Base-by-base conservation (phyloP, 805 yeast genomes). In the Tetrapisispora taiwanensis region DNA sequence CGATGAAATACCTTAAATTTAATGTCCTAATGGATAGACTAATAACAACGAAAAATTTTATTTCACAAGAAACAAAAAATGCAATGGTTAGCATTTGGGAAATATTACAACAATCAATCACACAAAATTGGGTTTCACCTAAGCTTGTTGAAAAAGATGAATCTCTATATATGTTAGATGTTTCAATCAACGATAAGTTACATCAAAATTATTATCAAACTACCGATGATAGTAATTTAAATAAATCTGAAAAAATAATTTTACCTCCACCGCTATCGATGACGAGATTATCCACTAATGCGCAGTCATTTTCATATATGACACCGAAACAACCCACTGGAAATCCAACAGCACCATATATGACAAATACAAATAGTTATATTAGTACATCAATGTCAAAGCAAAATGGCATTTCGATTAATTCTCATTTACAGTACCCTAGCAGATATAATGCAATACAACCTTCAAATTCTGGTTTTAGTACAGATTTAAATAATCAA, bases 1-100 rank as follows among this genome's bases (percentile, higher is more conserved):
- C 39, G 3, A 24, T 42, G 41, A 42, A 36, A 10, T 31, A 30
- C 14, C 13, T 36, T 3, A 42, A 42, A 36, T 34, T 34, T 15
- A 42, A 36, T 31, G 30, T 36, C 7, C 12, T 42, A 18, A 42
- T 42, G 45, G 28, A 32, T 24, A 37, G 22, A 24, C n/a, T 42
- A 14, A 42, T 42, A 30, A 36, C 41, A 28, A 20, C 45, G 14
- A 30, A 24, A 19, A 31, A 17, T 4, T 20, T 36, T 24, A 18
- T 30, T 12, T 15, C 30, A 1, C 33, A 36, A n/a, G 33, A 36
- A 6, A 17, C 17, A 13, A 42, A 36, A 24, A 28, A 17, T 22
- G 3, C 31, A 2, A 19, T 42, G 26, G 31, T 42, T 7, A 18
- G 26, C 12, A 36, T 42, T 14, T 42, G 45, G 45, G 41, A 42